A percentile compares a stretch with the other conserved stretches of the same genome.
These are phyloP conservation scores for Silene latifolia DNA, from an alignment of 148 eudicot genomes.

Conservation along the genomic window DNA sequence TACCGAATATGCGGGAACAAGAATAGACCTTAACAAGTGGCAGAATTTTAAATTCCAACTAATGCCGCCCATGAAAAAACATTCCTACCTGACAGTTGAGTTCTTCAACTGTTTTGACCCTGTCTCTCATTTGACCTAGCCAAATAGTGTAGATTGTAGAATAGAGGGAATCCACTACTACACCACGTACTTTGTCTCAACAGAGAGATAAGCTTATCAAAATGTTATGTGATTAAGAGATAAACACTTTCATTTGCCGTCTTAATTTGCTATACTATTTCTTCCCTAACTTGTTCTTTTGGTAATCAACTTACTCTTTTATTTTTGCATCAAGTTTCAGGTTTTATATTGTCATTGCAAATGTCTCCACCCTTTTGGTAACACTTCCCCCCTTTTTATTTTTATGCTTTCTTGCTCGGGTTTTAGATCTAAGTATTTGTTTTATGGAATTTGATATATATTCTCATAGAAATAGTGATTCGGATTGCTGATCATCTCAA, in stretches of 20 bases:
- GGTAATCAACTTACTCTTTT: conserved; percentile 7
- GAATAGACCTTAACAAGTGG: too few relatives aligned
- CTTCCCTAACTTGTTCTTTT: background rate
- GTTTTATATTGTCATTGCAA: background rate
- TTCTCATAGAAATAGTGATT: too few relatives aligned
- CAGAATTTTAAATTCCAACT: background rate
- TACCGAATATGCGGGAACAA: too few relatives aligned
- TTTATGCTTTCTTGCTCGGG: background rate
- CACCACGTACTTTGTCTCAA: background rate
- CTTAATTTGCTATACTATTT: background rate
- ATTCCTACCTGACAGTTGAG: background rate
- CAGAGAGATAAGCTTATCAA: background rate
- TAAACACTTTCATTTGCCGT: background rate
- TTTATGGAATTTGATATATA: too few relatives aligned
- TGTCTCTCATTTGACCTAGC: background rate
- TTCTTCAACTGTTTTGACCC: background rate
- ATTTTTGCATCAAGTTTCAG: background rate
- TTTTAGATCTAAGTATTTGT: background rate
- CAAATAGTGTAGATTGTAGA: too few relatives aligned
- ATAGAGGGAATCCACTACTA: background rate
- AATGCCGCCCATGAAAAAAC: background rate
- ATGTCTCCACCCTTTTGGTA: conserved; percentile 10
- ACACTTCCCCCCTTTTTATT: background rate
- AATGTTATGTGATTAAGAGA: background rate
- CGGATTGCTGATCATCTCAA: background rate